phyloP scores from a whole-genome alignment of 441 rosid species.

The Populus tomentosa region DNA sequence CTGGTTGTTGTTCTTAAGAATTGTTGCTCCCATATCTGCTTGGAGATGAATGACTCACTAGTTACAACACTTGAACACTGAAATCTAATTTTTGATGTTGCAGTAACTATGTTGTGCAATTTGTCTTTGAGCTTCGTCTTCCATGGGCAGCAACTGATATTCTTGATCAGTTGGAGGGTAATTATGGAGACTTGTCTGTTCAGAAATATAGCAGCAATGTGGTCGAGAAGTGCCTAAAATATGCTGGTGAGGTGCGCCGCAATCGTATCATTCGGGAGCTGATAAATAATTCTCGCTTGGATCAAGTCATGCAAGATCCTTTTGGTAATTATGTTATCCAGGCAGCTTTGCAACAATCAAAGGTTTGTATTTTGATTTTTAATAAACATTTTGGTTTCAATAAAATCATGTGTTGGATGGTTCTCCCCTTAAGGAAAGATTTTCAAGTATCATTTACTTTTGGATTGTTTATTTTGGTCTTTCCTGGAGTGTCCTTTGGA shows the following conservation, averaged over 20 bases:
- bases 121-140: slow-evolving; percentile 59
- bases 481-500: neutral
- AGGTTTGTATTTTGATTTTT: slow-evolving; percentile 36
- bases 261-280: slow-evolving; percentile 51
- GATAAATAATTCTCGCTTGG: slow-evolving; percentile 48
- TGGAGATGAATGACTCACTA: neutral
- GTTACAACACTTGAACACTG: neutral
- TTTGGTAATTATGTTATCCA: slow-evolving; percentile 82
- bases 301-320: slow-evolving; percentile 82
- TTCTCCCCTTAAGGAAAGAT: neutral
- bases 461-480: neutral
- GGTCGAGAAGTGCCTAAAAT: slow-evolving; percentile 73
- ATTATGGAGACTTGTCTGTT: slow-evolving; percentile 66
- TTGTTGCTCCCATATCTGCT: neutral
- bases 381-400: neutral
- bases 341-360: slow-evolving; percentile 66
- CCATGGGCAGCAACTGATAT: slow-evolving; percentile 58
- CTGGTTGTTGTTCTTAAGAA: neutral
- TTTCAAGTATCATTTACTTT: neutral
- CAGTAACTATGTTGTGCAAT: slow-evolving; percentile 88
- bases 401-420: neutral
- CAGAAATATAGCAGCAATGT: slow-evolving; percentile 92
- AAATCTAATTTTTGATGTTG: slow-evolving; percentile 12
- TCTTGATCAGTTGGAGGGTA: slow-evolving; percentile 63
- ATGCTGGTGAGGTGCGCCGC: slow-evolving; percentile 49